phyloP scores from a whole-genome alignment of 495 filamentous ascomycete genomes.

The Lichina pygmaea region DNA sequence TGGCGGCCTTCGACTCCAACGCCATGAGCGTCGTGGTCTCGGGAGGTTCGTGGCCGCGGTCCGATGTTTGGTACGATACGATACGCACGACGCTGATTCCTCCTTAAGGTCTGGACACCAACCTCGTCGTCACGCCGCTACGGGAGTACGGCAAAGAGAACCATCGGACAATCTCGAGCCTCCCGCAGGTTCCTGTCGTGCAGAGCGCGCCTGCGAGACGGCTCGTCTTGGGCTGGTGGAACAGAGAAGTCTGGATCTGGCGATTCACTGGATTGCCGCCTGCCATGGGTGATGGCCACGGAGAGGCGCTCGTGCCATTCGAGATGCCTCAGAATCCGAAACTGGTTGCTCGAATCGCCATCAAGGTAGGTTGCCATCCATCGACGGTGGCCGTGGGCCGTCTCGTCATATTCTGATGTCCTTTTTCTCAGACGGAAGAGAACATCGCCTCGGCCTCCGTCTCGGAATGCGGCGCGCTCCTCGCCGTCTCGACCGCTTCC shows the following conservation, averaged over 20 bases:
- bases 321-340: conserved; percentile 19
- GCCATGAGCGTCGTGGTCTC: conserved; percentile 69
- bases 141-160: conserved; percentile 56
- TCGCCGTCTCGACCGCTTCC: conserved; percentile 49
- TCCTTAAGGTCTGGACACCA: conserved; percentile 50
- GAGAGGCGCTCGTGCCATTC: not conserved
- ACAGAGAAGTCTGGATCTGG: conserved; percentile 69
- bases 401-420: conserved; percentile 5
- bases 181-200: conserved; percentile 52
- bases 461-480: conserved; percentile 40
- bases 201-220: conserved; percentile 41
- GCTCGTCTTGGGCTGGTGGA: conserved; percentile 80
- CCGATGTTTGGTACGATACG: not conserved
- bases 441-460: conserved; percentile 63
- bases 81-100: not conserved
- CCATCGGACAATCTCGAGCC: conserved; percentile 45
- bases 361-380: conserved; percentile 19
- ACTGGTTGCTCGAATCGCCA: conserved; percentile 40
- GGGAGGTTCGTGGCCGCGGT: conserved; percentile 34
- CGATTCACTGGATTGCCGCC: conserved; percentile 16
- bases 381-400: conserved; percentile 9
- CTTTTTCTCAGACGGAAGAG: conserved; percentile 38
- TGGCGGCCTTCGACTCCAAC: conserved; percentile 69
- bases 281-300: conserved; percentile 14
- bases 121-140: conserved; percentile 55